Conservation (phyloP, 2,329 filamentous ascomycete species). For the Fusarium mangiferae region DNA sequence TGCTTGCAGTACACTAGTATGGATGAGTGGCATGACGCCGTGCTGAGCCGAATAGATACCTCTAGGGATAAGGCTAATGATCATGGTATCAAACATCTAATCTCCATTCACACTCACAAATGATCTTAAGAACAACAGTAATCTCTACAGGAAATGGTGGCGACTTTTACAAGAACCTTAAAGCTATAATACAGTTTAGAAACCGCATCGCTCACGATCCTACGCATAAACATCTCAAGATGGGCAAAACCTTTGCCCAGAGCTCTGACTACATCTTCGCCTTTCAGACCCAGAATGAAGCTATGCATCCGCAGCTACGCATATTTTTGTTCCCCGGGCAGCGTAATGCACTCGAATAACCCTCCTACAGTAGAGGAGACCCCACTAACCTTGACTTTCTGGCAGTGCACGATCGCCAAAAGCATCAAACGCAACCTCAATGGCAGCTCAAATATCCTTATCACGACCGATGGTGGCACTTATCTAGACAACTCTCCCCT, state of each 20-base stretch:
- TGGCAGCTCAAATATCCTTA: conserved; percentile 22
- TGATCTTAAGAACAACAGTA: background rate
- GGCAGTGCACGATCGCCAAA: conserved; percentile 30
- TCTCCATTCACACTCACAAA: conserved; percentile 9
- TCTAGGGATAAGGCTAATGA: background rate
- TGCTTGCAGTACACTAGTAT: background rate
- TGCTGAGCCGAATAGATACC: too few species aligned
- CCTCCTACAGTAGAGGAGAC: conserved; percentile 11
- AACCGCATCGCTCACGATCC: background rate
- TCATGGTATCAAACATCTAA: conserved; percentile 1
- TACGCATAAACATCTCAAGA: conserved; percentile 5
- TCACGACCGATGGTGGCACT: conserved; percentile 34
- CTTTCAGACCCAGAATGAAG: conserved; percentile 40
- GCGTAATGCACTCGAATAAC: background rate
- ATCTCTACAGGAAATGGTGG: background rate
- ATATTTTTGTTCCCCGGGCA: background rate
- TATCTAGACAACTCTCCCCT: conserved; percentile 32
- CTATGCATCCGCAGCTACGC: conserved; percentile 33
- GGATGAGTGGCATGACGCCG: background rate
- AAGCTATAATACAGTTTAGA: background rate
- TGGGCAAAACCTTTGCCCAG: conserved; percentile 26
- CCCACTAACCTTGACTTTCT: conserved; percentile 17
- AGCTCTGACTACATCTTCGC: conserved; percentile 40
- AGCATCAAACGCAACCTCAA: too few species aligned
- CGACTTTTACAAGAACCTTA: background rate